Conservation (phyloP, 2,329 filamentous ascomycete genomes). For the Sporothrix humicola region DNA sequence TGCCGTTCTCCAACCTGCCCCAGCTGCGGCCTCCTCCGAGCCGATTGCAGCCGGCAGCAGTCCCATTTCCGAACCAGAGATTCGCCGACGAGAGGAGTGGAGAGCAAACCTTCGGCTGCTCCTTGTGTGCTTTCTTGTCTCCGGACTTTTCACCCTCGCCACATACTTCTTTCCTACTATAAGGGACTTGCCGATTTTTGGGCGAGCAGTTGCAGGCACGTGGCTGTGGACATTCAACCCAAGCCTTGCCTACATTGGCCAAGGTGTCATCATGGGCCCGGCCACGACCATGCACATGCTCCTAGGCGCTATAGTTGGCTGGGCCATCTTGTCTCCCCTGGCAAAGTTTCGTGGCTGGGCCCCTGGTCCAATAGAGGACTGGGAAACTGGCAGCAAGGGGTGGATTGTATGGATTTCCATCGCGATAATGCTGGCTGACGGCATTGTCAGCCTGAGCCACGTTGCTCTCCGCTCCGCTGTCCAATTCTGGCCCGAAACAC, state of each 20-base stretch:
- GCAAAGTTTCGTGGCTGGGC: conserved; percentile 90
- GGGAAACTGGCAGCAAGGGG: conserved; percentile 91
- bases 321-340: conserved; percentile 87
- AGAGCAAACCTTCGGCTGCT: conserved; percentile 60
- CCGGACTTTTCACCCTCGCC: conserved; percentile 73
- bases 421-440: conserved; percentile 95
- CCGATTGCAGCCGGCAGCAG: conserved; percentile 34
- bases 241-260: conserved; percentile 94
- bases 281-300: conserved; percentile 96
- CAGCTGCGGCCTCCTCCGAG: not conserved
- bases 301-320: conserved; percentile 84
- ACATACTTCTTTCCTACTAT: conserved; percentile 91
- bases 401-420: conserved; percentile 99
- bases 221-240: conserved; percentile 98
- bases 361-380: conserved; percentile 81
- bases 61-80: conserved; percentile 37
- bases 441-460: conserved; percentile 84
- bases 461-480: conserved; percentile 61
- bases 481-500: conserved; percentile 33
- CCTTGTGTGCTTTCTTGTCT: conserved; percentile 62
- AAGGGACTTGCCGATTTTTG: conserved; percentile 86
- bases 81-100: conserved; percentile 48
- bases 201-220: conserved; percentile 69
- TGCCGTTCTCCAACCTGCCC: not conserved
- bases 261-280: conserved; percentile 98